Conservation (phyloP, 2,329 filamentous ascomycete genomes). For the Mariannaea sp. region DNA sequence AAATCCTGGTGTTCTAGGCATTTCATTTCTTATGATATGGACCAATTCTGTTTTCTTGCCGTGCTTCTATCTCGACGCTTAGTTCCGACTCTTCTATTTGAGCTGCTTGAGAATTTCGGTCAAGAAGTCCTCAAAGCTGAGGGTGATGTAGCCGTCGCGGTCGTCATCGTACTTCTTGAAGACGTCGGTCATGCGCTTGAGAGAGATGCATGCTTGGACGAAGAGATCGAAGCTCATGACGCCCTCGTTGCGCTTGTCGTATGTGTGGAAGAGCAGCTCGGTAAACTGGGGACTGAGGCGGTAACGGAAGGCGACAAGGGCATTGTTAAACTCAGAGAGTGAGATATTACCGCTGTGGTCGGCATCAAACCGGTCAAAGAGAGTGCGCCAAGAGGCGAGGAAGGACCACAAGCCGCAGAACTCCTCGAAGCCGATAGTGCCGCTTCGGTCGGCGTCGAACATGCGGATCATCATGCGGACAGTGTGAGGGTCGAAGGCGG, state of each 20-base stretch:
- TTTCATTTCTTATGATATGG: constrained; percentile 6
- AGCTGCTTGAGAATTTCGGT: constrained; percentile 69
- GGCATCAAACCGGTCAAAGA: constrained; percentile 94
- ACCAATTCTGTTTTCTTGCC: neutral
- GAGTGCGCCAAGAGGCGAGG: constrained; percentile 86
- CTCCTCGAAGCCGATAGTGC: constrained; percentile 91
- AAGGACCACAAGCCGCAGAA: constrained; percentile 98
- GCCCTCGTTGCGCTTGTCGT: constrained; percentile 75
- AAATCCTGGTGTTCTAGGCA: constrained; percentile 1
- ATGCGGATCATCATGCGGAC: constrained; percentile 99
- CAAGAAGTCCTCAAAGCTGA: constrained; percentile 82
- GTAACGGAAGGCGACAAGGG: constrained; percentile 92
- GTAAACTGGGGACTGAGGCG: constrained; percentile 84
- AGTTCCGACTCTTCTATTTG: constrained; percentile 46
- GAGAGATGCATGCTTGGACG: constrained; percentile 93
- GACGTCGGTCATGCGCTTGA: constrained; percentile 98
- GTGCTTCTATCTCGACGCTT: neutral
- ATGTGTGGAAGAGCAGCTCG: constrained; percentile 82
- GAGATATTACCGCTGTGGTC: constrained; percentile 88
- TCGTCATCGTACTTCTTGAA: constrained; percentile 99
- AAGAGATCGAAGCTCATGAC: constrained; percentile 93
- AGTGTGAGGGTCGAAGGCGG: constrained; percentile 89
- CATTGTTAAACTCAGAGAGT: constrained; percentile 84
- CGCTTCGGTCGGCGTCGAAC: constrained; percentile 92
- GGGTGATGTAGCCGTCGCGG: constrained; percentile 86